phyloP scores from a whole-genome alignment of 441 rosid genomes.

The Aleurites moluccanus region DNA sequence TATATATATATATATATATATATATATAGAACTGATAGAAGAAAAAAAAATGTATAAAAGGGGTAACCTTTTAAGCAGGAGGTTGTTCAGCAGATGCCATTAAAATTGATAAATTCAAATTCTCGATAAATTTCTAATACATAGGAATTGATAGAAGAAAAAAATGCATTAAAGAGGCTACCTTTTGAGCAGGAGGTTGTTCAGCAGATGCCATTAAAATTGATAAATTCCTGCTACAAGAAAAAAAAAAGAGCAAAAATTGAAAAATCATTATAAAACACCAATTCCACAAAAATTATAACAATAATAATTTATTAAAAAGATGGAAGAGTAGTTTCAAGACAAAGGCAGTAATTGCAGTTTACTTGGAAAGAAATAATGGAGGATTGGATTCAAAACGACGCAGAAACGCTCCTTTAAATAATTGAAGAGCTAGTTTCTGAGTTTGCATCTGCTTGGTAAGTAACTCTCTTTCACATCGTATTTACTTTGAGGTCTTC shows the following conservation, averaged over 20 bases:
- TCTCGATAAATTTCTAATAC: neutral
- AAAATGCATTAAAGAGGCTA: neutral
- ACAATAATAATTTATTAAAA: too few species aligned
- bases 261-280: too few species aligned
- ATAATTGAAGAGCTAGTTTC: neutral
- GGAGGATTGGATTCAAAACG: neutral
- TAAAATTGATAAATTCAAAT: neutral
- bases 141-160: neutral
- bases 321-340: neutral
- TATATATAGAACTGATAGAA: neutral
- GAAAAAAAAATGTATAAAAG: too few species aligned
- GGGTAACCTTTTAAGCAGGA: neutral
- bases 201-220: neutral
- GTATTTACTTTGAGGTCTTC: too few species aligned
- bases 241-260: neutral
- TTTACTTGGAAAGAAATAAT: neutral
- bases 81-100: neutral
- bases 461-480: neutral
- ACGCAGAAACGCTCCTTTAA: neutral
- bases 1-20: too few species aligned
- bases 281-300: too few species aligned
- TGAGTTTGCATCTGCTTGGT: neutral
- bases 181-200: neutral
- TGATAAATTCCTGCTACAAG: neutral
- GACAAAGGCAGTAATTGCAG: neutral